Evolutionary conservation across 129 eudicot species (phyloP).

Genomic region (Lactuca saligna): DNA sequence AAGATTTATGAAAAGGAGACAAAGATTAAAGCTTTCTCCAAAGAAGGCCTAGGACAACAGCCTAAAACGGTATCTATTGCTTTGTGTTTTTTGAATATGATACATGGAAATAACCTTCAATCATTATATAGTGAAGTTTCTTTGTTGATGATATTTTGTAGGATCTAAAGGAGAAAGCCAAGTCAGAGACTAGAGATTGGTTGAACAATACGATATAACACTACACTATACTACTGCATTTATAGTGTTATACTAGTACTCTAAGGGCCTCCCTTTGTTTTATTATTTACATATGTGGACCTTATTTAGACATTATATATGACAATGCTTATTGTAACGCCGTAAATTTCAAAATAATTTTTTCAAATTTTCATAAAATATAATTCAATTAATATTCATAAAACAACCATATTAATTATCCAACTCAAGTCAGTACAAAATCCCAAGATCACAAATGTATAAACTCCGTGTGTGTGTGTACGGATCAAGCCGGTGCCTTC

Average conservation of each 20-base stretch:
- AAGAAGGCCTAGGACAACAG: constrained; percentile 94
- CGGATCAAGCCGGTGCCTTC: too few relatives aligned
- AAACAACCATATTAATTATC: too few relatives aligned
- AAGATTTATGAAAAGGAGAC: constrained; percentile 95
- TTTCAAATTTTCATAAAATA: too few relatives aligned
- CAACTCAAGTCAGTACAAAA: too few relatives aligned
- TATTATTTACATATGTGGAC: too few relatives aligned
- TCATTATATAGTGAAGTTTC: constrained; percentile 12
- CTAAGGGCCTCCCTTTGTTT: constrained; percentile 15
- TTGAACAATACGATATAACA: constrained; percentile 81
- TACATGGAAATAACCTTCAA: too few relatives aligned
- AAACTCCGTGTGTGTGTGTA: too few relatives aligned
- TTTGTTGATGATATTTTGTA: constrained; percentile 34
- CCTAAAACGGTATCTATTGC: constrained; percentile 71
- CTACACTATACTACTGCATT: neutral
- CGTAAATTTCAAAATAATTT: too few relatives aligned
- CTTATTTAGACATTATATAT: too few relatives aligned
- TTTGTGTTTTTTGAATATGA: neutral
- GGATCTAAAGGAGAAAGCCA: constrained; percentile 98
- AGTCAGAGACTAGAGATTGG: constrained; percentile 98
- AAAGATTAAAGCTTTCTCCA: constrained; percentile 91
- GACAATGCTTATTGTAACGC: too few relatives aligned
- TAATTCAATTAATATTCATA: too few relatives aligned
- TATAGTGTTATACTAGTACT: neutral
- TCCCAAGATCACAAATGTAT: too few relatives aligned